Conservation (phyloP, 495 filamentous ascomycete species). For the Xylaria sp. region DNA sequence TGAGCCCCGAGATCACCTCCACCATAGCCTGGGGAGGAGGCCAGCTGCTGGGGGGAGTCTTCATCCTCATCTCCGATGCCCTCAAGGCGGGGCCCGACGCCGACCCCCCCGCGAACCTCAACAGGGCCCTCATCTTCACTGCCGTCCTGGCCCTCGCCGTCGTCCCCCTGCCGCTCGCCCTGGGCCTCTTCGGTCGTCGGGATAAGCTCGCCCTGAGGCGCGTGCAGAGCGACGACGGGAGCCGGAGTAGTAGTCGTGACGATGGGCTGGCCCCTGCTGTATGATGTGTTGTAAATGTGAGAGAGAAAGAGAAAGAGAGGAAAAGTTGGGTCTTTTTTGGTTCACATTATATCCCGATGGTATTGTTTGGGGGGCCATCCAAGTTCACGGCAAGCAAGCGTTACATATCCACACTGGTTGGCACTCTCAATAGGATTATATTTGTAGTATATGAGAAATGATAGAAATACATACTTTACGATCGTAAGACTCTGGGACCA, state of each 20-base stretch:
- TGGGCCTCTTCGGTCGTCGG: conserved; percentile 69
- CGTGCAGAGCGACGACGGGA: conserved; percentile 51
- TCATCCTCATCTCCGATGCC: conserved; percentile 82
- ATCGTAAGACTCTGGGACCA: neutral
- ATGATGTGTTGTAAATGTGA: neutral
- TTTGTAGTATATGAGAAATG: neutral
- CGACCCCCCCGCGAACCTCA: conserved; percentile 72
- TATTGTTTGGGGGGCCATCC: neutral
- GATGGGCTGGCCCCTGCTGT: neutral
- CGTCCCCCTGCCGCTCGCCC: conserved; percentile 68
- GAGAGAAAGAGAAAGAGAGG: no score
- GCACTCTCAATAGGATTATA: neutral
- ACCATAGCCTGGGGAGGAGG: conserved; percentile 86
- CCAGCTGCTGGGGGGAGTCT: conserved; percentile 78
- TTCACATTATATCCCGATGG: neutral
- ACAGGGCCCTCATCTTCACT: conserved; percentile 75
- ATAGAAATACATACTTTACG: neutral
- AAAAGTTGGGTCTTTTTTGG: neutral
- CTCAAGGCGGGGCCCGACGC: conserved; percentile 66
- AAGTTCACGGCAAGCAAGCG: neutral
- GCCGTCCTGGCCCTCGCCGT: conserved; percentile 71
- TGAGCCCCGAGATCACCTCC: conserved; percentile 84
- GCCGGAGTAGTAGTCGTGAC: neutral
- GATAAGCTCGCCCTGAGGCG: conserved; percentile 62
- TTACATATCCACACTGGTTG: neutral